These are phyloP conservation scores for Ilyonectria destructans DNA, from an alignment of 2,329 filamentous ascomycete species.

Conservation along the genomic window DNA sequence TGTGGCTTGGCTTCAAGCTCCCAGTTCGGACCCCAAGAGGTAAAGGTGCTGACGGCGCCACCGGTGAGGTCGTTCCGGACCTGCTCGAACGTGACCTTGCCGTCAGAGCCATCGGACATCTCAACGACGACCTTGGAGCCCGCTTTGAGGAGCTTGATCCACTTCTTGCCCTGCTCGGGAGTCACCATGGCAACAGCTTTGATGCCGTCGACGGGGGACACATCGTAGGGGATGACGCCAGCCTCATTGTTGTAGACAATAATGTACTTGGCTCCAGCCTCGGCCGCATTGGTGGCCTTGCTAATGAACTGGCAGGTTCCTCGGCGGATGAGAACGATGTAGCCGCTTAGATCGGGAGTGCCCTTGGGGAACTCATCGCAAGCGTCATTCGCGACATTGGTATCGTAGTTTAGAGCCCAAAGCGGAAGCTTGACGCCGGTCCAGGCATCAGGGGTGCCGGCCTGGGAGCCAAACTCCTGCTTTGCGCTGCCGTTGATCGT, in stretches of 20 bases:
- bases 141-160: slow-evolving; percentile 61
- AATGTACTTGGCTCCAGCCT: slow-evolving; percentile 72
- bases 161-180: slow-evolving; percentile 59
- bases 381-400: slow-evolving; percentile 63
- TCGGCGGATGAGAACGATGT: slow-evolving; percentile 74
- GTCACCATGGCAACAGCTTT: slow-evolving; percentile 61
- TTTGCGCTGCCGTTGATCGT: slow-evolving; percentile 54
- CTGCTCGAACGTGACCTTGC: slow-evolving; percentile 54
- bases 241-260: slow-evolving; percentile 73
- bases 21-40: slow-evolving; percentile 75
- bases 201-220: slow-evolving; percentile 52
- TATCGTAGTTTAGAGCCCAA: slow-evolving; percentile 67
- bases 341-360: slow-evolving; percentile 71
- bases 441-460: slow-evolving; percentile 62
- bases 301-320: slow-evolving; percentile 70
- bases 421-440: slow-evolving; percentile 63
- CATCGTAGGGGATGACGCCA: slow-evolving; percentile 55
- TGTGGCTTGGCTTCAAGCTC: slow-evolving; percentile 73
- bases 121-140: slow-evolving; percentile 62
- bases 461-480: slow-evolving; percentile 61
- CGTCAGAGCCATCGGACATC: slow-evolving; percentile 60
- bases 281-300: slow-evolving; percentile 69
- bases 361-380: slow-evolving; percentile 68
- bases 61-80: slow-evolving; percentile 61
- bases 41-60: slow-evolving; percentile 68